Evolutionary conservation across 257 asterid genomes (phyloP).

Genomic region (Craterostigma plantagineum): DNA sequence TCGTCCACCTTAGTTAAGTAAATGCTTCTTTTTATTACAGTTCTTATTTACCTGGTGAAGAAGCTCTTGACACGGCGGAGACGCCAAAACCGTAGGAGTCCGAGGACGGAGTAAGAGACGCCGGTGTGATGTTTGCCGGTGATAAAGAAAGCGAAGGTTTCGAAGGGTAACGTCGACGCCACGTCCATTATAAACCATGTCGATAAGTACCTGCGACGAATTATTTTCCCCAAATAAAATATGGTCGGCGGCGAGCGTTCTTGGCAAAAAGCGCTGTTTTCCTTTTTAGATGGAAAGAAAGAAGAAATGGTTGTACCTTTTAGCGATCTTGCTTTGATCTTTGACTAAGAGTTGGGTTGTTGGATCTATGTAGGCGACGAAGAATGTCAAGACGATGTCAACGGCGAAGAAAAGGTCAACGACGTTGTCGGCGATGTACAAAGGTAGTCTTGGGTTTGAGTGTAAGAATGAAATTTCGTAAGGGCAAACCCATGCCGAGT

Average conservation of each 20-base stretch:
- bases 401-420: conserved; percentile 49
- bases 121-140: conserved; percentile 43
- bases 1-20: neutral
- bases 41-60: conserved; percentile 41
- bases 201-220: conserved; percentile 47
- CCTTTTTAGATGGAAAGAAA: no score
- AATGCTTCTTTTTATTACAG: neutral
- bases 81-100: conserved; percentile 88
- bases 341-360: conserved; percentile 54
- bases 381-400: conserved; percentile 62
- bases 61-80: conserved; percentile 66
- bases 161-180: conserved; percentile 80
- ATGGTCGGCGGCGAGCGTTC: no score
- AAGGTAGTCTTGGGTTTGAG: conserved; percentile 15
- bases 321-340: conserved; percentile 34
- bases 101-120: conserved; percentile 51
- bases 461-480: conserved; percentile 58
- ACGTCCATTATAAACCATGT: conserved; percentile 94
- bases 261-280: no score
- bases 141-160: conserved; percentile 37
- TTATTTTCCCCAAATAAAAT: no score
- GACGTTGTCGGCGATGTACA: conserved; percentile 36
- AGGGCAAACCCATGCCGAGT: conserved; percentile 76
- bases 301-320: no score
- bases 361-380: conserved; percentile 64